These are phyloP conservation scores for Vararia minispora DNA, from an alignment of 768 basidiomycete genomes.

Conservation along the genomic window DNA sequence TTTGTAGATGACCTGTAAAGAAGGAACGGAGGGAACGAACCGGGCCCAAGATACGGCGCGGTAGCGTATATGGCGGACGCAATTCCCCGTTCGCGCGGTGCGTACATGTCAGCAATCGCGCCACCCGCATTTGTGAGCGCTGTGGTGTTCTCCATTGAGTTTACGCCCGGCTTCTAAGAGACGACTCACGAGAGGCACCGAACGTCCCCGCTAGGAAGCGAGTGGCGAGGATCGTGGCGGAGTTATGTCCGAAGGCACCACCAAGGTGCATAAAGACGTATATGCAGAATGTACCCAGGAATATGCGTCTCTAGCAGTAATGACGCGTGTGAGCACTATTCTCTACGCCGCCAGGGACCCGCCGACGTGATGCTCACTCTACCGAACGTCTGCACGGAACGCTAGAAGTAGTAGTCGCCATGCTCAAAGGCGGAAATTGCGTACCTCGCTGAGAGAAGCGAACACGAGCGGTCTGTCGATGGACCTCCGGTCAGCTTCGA, in stretches of 20 bases:
- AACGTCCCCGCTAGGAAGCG: slow-evolving; percentile 47
- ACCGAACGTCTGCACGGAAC: slow-evolving; percentile 39
- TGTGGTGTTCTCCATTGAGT: slow-evolving; percentile 14
- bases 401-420: slow-evolving; percentile 9
- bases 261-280: slow-evolving; percentile 45
- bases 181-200: slow-evolving; percentile 40
- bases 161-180: slow-evolving; percentile 3
- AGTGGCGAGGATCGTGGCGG: slow-evolving; percentile 36
- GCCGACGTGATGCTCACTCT: no score
- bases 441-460: slow-evolving; percentile 46
- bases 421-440: slow-evolving; percentile 10
- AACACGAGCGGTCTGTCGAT: slow-evolving; percentile 35
- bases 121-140: slow-evolving; percentile 51
- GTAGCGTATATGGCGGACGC: slow-evolving; percentile 49
- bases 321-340: background rate
- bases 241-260: slow-evolving; percentile 38
- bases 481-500: background rate
- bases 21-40: slow-evolving; percentile 22
- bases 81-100: slow-evolving; percentile 44
- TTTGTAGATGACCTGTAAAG: background rate
- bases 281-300: slow-evolving; percentile 38
- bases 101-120: slow-evolving; percentile 48
- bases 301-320: slow-evolving; percentile 35
- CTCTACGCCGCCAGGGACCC: no score
- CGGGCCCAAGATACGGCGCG: slow-evolving; percentile 48